Evolutionary conservation across 179 eudicot species (phyloP), one percentile per base, ranked within the genome.

Genomic region (Nepenthes alata): DNA sequence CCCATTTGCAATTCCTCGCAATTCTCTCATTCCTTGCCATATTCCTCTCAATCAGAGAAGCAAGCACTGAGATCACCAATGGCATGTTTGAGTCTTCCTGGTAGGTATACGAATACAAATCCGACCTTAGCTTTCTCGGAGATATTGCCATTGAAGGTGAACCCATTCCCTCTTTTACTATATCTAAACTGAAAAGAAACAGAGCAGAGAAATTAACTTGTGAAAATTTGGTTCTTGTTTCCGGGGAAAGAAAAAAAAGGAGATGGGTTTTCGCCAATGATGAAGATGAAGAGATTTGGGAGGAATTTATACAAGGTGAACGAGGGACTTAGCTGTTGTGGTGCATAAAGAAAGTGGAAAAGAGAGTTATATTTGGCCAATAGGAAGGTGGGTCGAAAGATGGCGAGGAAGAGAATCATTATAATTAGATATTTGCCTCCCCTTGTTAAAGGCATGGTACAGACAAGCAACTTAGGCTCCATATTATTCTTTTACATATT

Each of bases 11-110:
- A 5, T 73, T 83, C 2, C 72, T 80, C 9, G 73, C 65, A 35
- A 84, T 80, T 52, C 95, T 84, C 69, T 75, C 79, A 36, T 91
- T 91, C 37, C 96, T 81, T 0, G 85, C 78, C 74, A 91, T 63
- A 44, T 82, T 88, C 61, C 98, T 77, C 58, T 89, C 89, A 2
- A 91, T 82, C 2, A 91, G 72, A 11, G 98, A 91, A 13, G 98
- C 84, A n/a, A 91, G 81, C 45, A 91, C 98, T 4, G 96, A 86
- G 35, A 91, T 84, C 11, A 89, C 98, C 64, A 86, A 51, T 37
- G 98, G 98, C 6, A 55, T 83, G 58, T 69, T 77, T 54, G 91
- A 59, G 65, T 83, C 81, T 50, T 86, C 75, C 39, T 79, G 74
- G 69, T 78, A 73, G 37, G 88, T 58, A 58, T 79, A 77, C 3